Base-by-base conservation (phyloP, 441 rosid species). In the Dalechampia spathulata region DNA sequence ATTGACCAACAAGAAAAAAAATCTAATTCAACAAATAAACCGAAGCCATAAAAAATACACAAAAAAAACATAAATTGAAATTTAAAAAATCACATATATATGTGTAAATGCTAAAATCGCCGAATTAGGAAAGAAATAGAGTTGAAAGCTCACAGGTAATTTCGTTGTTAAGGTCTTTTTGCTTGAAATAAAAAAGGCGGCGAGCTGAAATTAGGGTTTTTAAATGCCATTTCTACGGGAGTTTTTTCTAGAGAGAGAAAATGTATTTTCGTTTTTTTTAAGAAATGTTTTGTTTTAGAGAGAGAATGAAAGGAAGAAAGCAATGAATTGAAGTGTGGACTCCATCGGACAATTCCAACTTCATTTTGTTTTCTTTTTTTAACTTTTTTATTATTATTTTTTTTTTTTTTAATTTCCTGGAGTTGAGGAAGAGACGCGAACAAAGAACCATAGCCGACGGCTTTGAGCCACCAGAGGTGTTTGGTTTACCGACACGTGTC, bases 141-240 rank as follows among this genome's bases (percentile, higher is more conserved):
- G 21, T n/a, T n/a, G 3, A 36, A 34, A 45, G 34, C 52, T 57
- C 16, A 60, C 44, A 19, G 9, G 22, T 38, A 40, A 22, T 25
- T 14, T 7, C 9, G 53, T 6, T 2, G 21, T n/a, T 26, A 54
- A 16, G 42, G 9, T 6, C 16, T 13, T 48, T 49, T 47, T 5
- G 34, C 38, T 41, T 7, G 39, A 41, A 57, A 55, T 7, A 42
- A 16, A 13, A 49, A 49, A 32, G 57, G 49, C 62, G 57, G 68
- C 58, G 57, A 57, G 39, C 44, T 25, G n/a, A 22, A 14, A 11
- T 64, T 57, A 64, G 63, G 62, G 62, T 64, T 64, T 36, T 19
- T 16, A 5, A 44, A 43, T 30, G 51, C 42, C 27, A 34, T 51
- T 15, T 4, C 3, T 2, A 16, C 32, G 25, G 12, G 14, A 1